These are phyloP conservation scores for Thielaviopsis euricoi DNA, from an alignment of 2,329 filamentous ascomycete species.

Conservation along the genomic window DNA sequence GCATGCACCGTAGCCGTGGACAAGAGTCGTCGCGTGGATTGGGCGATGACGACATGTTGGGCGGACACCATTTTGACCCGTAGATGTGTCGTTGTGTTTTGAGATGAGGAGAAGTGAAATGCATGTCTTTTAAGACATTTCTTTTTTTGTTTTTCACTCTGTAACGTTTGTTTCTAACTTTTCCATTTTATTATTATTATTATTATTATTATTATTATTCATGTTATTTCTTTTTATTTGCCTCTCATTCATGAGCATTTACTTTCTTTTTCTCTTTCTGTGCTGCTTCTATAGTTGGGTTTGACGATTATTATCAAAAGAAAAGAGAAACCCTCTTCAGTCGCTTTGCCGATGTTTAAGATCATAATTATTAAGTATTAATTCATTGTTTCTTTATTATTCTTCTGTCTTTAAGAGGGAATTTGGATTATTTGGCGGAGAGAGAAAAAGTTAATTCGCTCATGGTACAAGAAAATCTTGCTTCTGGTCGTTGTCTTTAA, in stretches of 20 bases:
- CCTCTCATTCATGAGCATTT: not conserved
- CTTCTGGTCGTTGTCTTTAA: too few relatives aligned
- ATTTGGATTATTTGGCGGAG: conserved; percentile 1
- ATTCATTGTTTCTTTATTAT: not conserved
- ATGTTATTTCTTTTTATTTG: not conserved
- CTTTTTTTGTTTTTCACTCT: conserved; percentile 3
- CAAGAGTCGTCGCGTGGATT: conserved; percentile 44
- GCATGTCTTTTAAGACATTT: not conserved
- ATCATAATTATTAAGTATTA: too few relatives aligned
- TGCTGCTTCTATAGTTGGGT: not conserved
- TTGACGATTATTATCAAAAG: not conserved
- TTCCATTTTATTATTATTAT: not conserved
- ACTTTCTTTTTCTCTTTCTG: not conserved
- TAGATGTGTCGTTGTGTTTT: conserved; percentile 18
- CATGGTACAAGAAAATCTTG: too few relatives aligned
- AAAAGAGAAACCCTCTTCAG: too few relatives aligned
- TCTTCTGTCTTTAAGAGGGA: not conserved
- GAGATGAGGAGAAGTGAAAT: not conserved
- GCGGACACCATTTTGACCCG: conserved; percentile 45
- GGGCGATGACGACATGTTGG: conserved; percentile 47
- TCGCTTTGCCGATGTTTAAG: not conserved
- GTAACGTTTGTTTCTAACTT: not conserved
- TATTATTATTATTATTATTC: not conserved
- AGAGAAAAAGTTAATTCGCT: too few relatives aligned
- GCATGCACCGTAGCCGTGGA: conserved; percentile 40